Percentiles rank a stretch among this genome's conserved stretches.
These are phyloP conservation scores for Eutrema salsugineum DNA, from an alignment of 441 rosid genomes.

Conservation along the genomic window DNA sequence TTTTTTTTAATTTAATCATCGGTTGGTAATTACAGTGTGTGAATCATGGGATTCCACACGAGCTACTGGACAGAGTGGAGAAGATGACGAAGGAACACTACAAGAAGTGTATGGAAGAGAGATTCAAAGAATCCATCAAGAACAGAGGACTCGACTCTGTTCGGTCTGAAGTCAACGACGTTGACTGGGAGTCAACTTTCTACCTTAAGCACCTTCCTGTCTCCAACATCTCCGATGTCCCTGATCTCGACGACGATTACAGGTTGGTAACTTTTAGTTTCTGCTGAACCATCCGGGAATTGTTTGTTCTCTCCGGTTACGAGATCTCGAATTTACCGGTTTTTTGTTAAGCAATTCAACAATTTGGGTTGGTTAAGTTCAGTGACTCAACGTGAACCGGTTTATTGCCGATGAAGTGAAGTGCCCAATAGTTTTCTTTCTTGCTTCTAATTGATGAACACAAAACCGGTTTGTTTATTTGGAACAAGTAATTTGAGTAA, in stretches of 20 bases:
- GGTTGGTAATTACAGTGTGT: slow-evolving; percentile 40
- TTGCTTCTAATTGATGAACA: not conserved
- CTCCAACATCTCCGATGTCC: slow-evolving; percentile 60
- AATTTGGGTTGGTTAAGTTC: not conserved
- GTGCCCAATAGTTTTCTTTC: not conserved
- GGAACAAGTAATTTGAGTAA: not conserved
- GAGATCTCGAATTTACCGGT: not conserved
- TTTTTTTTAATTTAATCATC: not conserved
- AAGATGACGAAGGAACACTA: slow-evolving; percentile 71
- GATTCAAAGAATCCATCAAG: slow-evolving; percentile 67
- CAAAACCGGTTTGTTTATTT: not conserved
- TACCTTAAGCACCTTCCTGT: slow-evolving; percentile 68
- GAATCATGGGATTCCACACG: slow-evolving; percentile 71
- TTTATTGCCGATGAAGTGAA: not conserved
- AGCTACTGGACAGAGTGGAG: slow-evolving; percentile 70
- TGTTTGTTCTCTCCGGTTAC: not conserved
- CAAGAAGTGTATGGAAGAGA: slow-evolving; percentile 79
- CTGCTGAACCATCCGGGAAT: not conserved
- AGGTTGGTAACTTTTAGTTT: slow-evolving; percentile 44
- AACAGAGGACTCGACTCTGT: slow-evolving; percentile 63
- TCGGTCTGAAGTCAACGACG: slow-evolving; percentile 55
- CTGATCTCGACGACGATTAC: slow-evolving; percentile 71
- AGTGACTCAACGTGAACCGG: not conserved
- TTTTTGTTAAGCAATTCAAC: not conserved
- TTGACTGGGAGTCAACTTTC: slow-evolving; percentile 97